Conservation (phyloP, 2,329 filamentous ascomycete genomes). For the Aspergillus pseudoterreus region DNA sequence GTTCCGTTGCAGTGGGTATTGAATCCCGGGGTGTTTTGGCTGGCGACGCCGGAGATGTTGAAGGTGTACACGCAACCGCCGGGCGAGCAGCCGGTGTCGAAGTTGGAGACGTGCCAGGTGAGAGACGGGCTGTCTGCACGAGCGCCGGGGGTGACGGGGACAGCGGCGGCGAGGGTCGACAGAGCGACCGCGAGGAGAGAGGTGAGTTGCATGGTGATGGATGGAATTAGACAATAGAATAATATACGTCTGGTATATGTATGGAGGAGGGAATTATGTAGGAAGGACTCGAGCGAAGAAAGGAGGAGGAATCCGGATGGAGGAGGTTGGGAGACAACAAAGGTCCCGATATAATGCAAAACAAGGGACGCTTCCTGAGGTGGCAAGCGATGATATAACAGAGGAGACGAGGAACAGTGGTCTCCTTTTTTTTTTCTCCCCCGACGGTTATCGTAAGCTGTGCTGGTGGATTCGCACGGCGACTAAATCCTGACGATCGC, state of each 20-base stretch:
- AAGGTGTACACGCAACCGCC: slow-evolving; percentile 33
- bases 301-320: background rate
- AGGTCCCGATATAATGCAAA: background rate
- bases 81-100: slow-evolving; percentile 28
- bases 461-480: background rate
- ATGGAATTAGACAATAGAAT: background rate
- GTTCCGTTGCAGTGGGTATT: slow-evolving; percentile 31
- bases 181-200: slow-evolving; percentile 22
- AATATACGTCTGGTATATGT: background rate
- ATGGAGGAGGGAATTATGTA: background rate
- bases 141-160: slow-evolving; percentile 6
- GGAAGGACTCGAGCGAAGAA: background rate
- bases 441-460: background rate
- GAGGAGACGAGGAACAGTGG: background rate
- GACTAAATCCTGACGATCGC: slow-evolving; percentile 5
- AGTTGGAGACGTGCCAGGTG: slow-evolving; percentile 31
- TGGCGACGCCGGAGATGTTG: slow-evolving; percentile 23
- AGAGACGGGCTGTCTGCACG: slow-evolving; percentile 13
- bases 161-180: slow-evolving; percentile 18
- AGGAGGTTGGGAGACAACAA: background rate
- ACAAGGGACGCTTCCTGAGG: background rate
- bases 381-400: background rate
- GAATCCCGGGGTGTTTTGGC: slow-evolving; percentile 31
- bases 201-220: slow-evolving; percentile 27
- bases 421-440: background rate